These are phyloP conservation scores for Talaromyces liani DNA, from an alignment of 495 filamentous ascomycete genomes.

Conservation along the genomic window DNA sequence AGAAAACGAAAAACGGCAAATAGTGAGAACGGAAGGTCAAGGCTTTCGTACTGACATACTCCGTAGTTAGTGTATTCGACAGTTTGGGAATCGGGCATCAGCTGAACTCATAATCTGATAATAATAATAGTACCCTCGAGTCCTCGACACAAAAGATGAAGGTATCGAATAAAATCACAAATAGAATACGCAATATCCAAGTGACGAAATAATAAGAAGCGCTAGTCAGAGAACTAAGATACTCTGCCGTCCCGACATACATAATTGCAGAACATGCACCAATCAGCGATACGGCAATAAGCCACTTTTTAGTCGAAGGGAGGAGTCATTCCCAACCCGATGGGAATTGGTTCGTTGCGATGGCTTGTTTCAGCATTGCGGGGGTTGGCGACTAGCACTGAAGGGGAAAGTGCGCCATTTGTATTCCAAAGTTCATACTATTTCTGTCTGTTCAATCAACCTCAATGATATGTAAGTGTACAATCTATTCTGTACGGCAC, in stretches of 20 bases:
- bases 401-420: background rate
- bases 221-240: background rate
- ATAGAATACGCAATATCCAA: background rate
- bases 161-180: no score
- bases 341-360: background rate
- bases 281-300: background rate
- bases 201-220: background rate
- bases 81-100: background rate
- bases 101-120: background rate
- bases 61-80: background rate
- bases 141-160: no score
- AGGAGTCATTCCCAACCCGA: background rate
- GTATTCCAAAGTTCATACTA: no score
- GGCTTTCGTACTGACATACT: no score
- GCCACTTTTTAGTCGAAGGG: background rate
- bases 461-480: no score
- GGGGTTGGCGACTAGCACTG: background rate
- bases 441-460: no score
- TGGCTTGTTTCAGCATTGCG: slow-evolving; percentile 8
- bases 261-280: background rate
- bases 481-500: no score
- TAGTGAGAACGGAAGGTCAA: no score
- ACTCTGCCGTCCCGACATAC: slow-evolving; percentile 1
- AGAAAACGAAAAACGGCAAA: background rate
- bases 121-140: no score